Conservation (phyloP, 257 asterid species). For the Misopates orontium region DNA sequence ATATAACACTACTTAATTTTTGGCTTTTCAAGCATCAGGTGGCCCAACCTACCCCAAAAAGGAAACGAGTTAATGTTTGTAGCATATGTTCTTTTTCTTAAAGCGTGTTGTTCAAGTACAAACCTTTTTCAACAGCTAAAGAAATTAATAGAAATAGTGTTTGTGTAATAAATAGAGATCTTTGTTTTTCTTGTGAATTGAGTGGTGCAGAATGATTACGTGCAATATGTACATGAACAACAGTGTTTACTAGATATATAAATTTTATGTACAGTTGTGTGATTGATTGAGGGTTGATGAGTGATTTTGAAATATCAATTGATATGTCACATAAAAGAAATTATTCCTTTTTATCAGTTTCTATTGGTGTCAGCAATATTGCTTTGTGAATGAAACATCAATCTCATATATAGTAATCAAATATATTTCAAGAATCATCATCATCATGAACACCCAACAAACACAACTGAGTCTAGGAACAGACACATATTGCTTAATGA, state of each 20-base stretch:
- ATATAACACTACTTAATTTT: no score
- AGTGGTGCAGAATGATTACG: constrained; percentile 45
- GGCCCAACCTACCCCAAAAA: no score
- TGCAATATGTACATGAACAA: constrained; percentile 31
- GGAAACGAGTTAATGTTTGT: background rate
- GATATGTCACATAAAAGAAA: constrained; percentile 14
- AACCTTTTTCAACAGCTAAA: no score
- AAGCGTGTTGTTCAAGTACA: no score
- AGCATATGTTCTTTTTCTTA: background rate
- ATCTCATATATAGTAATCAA: background rate
- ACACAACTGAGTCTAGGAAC: background rate
- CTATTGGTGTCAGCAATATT: background rate
- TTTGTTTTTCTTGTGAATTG: background rate
- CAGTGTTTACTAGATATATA: constrained; percentile 20
- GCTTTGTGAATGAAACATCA: constrained; percentile 32
- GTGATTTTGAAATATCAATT: constrained; percentile 40
- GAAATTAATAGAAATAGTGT: no score
- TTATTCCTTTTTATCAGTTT: constrained; percentile 25
- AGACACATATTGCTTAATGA: background rate
- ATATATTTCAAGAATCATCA: background rate
- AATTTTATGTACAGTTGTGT: constrained; percentile 14
- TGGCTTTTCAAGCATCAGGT: no score
- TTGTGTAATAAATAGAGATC: background rate
- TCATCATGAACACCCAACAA: background rate
- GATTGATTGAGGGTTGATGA: constrained; percentile 32